Conservation (phyloP, 192 early-diverging fungal genomes). For the Phlyctochytrium arcticum region DNA sequence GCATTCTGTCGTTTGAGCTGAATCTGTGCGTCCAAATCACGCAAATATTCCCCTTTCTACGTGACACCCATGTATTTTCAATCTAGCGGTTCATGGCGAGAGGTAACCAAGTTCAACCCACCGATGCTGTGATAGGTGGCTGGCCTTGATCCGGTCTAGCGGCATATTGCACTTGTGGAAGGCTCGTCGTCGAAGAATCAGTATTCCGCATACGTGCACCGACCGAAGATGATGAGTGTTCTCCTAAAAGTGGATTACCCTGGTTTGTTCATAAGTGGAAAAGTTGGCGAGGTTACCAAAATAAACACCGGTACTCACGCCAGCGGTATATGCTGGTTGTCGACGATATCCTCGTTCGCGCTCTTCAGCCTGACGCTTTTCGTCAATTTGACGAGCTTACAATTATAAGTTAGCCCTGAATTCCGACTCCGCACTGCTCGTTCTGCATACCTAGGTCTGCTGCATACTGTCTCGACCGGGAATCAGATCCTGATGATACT, state of each 20-base stretch:
- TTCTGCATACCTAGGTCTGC: slow-evolving; percentile 17
- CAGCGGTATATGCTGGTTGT: background rate
- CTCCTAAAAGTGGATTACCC: background rate
- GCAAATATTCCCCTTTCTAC: too few species aligned
- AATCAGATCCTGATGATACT: too few species aligned
- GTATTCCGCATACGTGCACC: background rate
- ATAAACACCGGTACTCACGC: background rate
- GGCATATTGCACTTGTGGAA: too few species aligned
- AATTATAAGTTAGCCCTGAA: too few species aligned
- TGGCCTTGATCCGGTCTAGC: background rate
- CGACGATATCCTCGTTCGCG: slow-evolving; percentile 18
- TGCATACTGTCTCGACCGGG: background rate
- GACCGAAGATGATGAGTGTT: background rate
- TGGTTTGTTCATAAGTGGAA: background rate
- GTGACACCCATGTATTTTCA: too few species aligned
- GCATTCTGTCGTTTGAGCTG: slow-evolving; percentile 21
- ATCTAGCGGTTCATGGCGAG: too few species aligned
- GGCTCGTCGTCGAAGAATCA: too few species aligned
- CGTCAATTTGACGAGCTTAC: slow-evolving; percentile 25
- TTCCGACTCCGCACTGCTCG: too few species aligned
- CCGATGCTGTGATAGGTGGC: background rate
- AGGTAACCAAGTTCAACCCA: background rate
- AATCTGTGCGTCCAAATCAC: slow-evolving; percentile 25
- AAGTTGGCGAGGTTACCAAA: background rate
- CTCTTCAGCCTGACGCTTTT: slow-evolving; percentile 17